phyloP scores from a whole-genome alignment of 306 rosid genomes.

The Cicer chorassanicum region DNA sequence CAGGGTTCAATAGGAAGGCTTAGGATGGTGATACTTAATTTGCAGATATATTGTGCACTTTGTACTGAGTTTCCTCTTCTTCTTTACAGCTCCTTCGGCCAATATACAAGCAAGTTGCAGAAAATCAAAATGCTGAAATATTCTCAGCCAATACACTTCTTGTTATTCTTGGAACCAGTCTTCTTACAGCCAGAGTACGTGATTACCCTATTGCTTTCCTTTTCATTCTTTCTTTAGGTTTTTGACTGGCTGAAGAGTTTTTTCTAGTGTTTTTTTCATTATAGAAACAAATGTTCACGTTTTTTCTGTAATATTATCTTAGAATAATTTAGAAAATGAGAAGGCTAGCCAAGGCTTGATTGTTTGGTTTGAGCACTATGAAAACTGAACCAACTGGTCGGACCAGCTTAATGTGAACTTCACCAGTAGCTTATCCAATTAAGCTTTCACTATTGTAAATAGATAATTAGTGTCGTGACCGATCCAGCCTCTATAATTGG shows the following conservation, averaged over 20 bases:
- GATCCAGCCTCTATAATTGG: background rate
- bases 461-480: too few relatives aligned
- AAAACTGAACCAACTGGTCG: conserved; percentile 1
- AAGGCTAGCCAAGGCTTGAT: conserved; percentile 34
- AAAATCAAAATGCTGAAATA: conserved; percentile 97
- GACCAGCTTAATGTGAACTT: conserved; percentile 10
- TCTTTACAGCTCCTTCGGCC: conserved; percentile 92
- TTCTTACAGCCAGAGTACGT: conserved; percentile 94
- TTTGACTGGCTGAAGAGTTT: conserved; percentile 36
- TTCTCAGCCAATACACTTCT: conserved; percentile 97
- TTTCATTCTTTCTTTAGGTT: conserved; percentile 32
- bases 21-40: conserved; percentile 19
- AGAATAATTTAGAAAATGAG: conserved; percentile 23
- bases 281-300: conserved; percentile 13
- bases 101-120: conserved; percentile 98
- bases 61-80: conserved; percentile 44
- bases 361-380: conserved; percentile 26
- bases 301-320: conserved; percentile 8
- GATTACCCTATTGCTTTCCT: conserved; percentile 34
- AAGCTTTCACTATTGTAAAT: background rate
- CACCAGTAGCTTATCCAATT: background rate
- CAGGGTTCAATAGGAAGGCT: conserved; percentile 36
- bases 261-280: conserved; percentile 11
- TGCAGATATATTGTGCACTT: conserved; percentile 23
- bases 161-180: conserved; percentile 98